phyloP scores from a whole-genome alignment of 2,329 filamentous ascomycete genomes.

The Ceratocystis smalleyi region DNA sequence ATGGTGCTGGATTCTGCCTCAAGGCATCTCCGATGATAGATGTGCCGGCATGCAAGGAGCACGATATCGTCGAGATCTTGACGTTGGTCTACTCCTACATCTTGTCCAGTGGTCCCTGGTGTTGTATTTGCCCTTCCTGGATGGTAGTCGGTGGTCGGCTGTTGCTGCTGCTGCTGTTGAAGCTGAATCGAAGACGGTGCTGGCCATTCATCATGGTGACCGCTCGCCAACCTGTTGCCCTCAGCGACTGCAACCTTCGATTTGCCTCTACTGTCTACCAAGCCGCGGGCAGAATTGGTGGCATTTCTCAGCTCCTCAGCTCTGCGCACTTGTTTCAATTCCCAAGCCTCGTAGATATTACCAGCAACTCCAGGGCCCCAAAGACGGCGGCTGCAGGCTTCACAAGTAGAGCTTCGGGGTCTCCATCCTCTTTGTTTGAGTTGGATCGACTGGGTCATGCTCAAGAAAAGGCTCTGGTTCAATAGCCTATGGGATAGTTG shows the following conservation, averaged over 20 bases:
- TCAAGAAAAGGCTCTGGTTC: conserved; percentile 74
- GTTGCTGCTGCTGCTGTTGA: too few species aligned
- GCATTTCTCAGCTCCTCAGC: conserved; percentile 31
- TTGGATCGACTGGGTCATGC: conserved; percentile 57
- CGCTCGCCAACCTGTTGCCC: conserved; percentile 22
- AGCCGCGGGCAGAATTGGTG: conserved; percentile 25
- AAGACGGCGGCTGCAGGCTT: conserved; percentile 63
- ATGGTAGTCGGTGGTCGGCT: too few species aligned
- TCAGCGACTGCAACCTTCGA: conserved; percentile 36
- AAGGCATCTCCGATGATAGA: conserved; percentile 53
- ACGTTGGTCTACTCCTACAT: conserved; percentile 22
- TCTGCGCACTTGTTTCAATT: conserved; percentile 41
- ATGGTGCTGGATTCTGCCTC: conserved; percentile 31
- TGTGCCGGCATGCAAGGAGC: conserved; percentile 53
- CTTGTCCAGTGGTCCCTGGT: conserved; percentile 16
- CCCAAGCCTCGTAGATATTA: conserved; percentile 69
- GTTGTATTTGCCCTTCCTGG: background rate
- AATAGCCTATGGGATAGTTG: conserved; percentile 71
- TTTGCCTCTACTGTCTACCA: conserved; percentile 32
- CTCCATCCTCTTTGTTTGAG: conserved; percentile 79
- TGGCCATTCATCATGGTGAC: conserved; percentile 24
- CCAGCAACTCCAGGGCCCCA: conserved; percentile 80
- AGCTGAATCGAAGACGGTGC: background rate
- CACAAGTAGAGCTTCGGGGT: conserved; percentile 71
- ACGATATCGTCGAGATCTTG: conserved; percentile 47